Percentiles rank a stretch among this genome's conserved stretches.
Conservation (phyloP, 139 green algal genomes). For the Pycnococcus provasolii region DNA sequence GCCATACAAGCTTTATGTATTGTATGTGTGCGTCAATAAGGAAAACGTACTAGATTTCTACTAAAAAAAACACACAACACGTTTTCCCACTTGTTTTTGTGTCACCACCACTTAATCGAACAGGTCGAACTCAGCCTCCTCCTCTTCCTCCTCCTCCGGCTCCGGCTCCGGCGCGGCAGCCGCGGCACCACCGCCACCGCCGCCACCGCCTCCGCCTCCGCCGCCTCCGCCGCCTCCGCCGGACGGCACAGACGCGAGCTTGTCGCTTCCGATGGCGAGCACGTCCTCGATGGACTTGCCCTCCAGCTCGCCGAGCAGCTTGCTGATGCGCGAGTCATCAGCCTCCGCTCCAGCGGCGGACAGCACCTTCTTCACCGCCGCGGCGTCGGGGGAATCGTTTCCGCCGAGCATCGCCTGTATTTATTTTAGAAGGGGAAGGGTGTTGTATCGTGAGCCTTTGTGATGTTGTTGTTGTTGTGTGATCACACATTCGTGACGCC, state of each 20-base stretch:
- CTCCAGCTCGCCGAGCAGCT: constrained; percentile 56
- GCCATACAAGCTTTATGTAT: too few species aligned
- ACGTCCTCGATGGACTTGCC: constrained; percentile 62
- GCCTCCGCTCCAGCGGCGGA: constrained; percentile 43
- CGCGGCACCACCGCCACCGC: constrained; percentile 32
- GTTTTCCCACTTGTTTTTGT: too few species aligned
- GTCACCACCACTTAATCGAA: too few species aligned
- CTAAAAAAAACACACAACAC: too few species aligned
- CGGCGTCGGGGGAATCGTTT: constrained; percentile 3
- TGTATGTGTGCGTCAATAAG: too few species aligned
- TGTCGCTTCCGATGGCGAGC: constrained; percentile 40
- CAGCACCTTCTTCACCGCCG: constrained; percentile 3
- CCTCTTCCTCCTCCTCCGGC: constrained; percentile 51
- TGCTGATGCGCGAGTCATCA: constrained; percentile 44
- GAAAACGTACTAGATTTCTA: too few species aligned
- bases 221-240: constrained; percentile 41
- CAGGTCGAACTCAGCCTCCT: constrained; percentile 25
- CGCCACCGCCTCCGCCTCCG: constrained; percentile 20
- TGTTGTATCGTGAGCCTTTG: background rate
- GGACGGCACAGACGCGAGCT: constrained; percentile 57
- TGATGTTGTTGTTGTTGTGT: too few species aligned
- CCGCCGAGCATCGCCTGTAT: constrained; percentile 2
- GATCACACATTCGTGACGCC: too few species aligned
- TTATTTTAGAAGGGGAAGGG: background rate
- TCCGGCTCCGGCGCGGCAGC: constrained; percentile 24